A percentile compares a stretch with the other conserved stretches of the same genome.
Conservation (phyloP, 2,329 filamentous ascomycete species). For the Didymella segeticola region DNA sequence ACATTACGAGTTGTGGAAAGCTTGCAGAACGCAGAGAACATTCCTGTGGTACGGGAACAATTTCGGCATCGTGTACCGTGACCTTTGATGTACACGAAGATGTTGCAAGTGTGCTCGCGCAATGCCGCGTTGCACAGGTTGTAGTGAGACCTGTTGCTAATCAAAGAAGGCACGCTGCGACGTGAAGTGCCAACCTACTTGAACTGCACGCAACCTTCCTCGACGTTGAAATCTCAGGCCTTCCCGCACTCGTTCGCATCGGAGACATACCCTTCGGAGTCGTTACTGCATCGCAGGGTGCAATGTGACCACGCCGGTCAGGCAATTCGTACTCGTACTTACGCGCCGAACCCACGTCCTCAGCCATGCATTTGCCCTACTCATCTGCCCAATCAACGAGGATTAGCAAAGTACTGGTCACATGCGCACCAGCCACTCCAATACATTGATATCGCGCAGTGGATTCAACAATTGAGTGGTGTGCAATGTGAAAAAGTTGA, state of each 20-base stretch:
- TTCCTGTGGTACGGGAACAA: conserved; percentile 2
- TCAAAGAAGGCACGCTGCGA: conserved; percentile 2
- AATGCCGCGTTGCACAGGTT: conserved; percentile 9
- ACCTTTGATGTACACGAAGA: conserved; percentile 9
- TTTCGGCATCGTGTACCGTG: conserved; percentile 9
- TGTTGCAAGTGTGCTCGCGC: conserved; percentile 13
- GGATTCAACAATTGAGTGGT: conserved; percentile 4
- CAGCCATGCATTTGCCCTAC: conserved; percentile 32
- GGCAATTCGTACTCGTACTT: conserved; percentile 22
- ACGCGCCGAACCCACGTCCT: conserved; percentile 32
- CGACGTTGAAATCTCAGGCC: conserved; percentile 2
- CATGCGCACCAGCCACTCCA: conserved; percentile 18
- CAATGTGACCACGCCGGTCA: conserved; percentile 7
- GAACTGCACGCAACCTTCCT: conserved; percentile 6
- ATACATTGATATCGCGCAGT: conserved; percentile 9
- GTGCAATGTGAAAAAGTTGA: conserved; percentile 7
- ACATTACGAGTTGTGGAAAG: background rate
- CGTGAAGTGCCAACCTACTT: conserved; percentile 15
- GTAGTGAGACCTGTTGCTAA: conserved; percentile 11
- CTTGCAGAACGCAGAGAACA: conserved; percentile 10
- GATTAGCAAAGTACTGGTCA: conserved; percentile 17
- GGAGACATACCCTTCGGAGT: background rate
- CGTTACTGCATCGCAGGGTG: conserved; percentile 1
- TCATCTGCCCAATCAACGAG: conserved; percentile 22
- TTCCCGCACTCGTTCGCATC: conserved; percentile 11